Percentiles rank a stretch among this genome's conserved stretches.
phyloP scores from a whole-genome alignment of 257 asterid genomes.

The Eucommia ulmoides region DNA sequence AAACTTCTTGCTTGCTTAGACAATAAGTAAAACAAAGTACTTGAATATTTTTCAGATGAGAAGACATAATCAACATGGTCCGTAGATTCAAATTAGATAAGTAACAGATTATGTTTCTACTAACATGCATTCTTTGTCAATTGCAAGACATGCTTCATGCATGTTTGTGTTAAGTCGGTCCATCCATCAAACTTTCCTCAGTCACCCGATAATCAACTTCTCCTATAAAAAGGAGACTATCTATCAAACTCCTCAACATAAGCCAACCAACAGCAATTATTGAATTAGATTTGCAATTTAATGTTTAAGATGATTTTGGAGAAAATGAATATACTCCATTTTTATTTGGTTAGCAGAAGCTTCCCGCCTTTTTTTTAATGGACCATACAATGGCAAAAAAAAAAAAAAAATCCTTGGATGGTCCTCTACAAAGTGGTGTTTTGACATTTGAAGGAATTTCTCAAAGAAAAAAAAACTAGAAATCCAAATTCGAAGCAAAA shows the following conservation, averaged over 20 bases:
- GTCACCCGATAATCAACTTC: constrained; percentile 54
- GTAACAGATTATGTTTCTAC: background rate
- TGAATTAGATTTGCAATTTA: too few species aligned
- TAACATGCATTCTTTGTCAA: constrained; percentile 58
- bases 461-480: background rate
- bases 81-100: background rate
- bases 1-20: too few species aligned
- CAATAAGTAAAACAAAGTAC: background rate
- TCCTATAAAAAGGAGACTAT: constrained; percentile 52
- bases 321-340: too few species aligned
- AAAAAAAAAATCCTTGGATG: background rate
- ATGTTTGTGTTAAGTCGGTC: constrained; percentile 71
- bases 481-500: background rate
- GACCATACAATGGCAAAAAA: background rate
- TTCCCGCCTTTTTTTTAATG: too few species aligned
- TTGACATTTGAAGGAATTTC: background rate
- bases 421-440: background rate
- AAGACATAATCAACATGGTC: background rate
- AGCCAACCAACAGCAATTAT: too few species aligned
- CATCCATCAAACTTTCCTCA: constrained; percentile 57
- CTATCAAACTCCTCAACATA: too few species aligned
- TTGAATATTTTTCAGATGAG: background rate
- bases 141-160: constrained; percentile 40
- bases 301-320: too few species aligned
- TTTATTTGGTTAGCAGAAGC: too few species aligned